Evolutionary conservation across 1,284 basidiomycete species (phyloP), one percentile per base, ranked within the genome.

Genomic region (Leccinum pachyderme): DNA sequence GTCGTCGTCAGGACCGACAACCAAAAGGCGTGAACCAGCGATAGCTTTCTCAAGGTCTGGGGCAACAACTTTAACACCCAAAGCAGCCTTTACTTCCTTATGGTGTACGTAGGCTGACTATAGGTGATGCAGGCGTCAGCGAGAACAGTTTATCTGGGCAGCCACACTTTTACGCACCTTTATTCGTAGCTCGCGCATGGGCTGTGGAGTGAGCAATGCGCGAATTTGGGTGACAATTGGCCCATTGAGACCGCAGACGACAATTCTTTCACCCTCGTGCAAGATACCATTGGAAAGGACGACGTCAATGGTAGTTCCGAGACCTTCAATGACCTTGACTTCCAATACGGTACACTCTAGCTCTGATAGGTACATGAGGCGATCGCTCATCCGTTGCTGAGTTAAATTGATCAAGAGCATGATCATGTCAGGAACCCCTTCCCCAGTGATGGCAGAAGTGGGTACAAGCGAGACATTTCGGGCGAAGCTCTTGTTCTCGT

Each of bases 401-500:
- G 97, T 99, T 54, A 99, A 82, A 72, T 97, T 95, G 74, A 98
- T 86, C 69, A 99, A 87, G 33, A 99, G 82, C 87, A 95, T 93
- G 73, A 99, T 95, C 93, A 99, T 95, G 77, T 99, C 97, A n/a
- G 97, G 97, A 25, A 99, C 84, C 77, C 97, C 97, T 77, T 99
- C 97, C 59, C 97, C 97, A 1, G 96, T 98, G 72, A 96, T 86
- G 29, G 97, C 97, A 54, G 96, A 98, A 6, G 97, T 99, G 32
- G 97, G 97, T 15, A 99, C 96, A 45, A 99, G 80, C 9, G 95
- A 98, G 60, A 99, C 95, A 66, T 95, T 95, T 58, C 90, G 84
- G 51, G 89, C 93, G 63, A 98, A 91, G 75, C 86, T 95, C 78
- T 94, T 97, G 86, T 99, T 99, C 55, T 98, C 91, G 77, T 98